phyloP scores from a whole-genome alignment of 768 basidiomycete genomes.

The Mycena crocata region DNA sequence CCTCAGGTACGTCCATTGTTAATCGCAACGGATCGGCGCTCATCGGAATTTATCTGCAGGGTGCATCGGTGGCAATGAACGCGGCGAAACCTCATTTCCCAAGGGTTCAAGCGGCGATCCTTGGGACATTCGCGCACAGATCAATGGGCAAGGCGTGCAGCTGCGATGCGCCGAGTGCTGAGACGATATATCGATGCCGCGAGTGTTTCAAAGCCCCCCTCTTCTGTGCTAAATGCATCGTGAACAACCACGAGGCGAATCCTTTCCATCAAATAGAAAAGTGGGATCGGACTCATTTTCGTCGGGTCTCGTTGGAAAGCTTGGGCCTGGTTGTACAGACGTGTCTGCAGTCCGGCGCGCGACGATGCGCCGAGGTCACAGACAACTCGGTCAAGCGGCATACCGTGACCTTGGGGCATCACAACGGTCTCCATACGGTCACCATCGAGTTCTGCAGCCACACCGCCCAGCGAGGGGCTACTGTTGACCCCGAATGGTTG shows the following conservation, averaged over 20 bases:
- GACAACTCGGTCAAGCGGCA: background rate
- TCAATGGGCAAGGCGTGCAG: no score
- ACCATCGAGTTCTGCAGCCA: background rate
- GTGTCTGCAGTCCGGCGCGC: background rate
- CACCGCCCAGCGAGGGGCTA: background rate
- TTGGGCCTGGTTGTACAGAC: background rate
- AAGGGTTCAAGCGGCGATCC: no score
- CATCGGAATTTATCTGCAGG: no score
- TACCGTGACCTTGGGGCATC: background rate
- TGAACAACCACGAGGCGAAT: background rate
- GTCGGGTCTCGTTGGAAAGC: background rate
- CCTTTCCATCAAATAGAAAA: constrained; percentile 17
- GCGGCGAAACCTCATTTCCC: no score
- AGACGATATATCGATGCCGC: no score
- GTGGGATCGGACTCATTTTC: constrained; percentile 4
- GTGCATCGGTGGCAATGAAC: no score
- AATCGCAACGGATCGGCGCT: no score
- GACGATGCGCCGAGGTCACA: background rate
- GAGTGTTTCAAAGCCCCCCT: background rate
- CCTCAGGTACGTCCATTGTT: no score
- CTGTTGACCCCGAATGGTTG: background rate
- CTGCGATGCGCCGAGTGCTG: background rate
- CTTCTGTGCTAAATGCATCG: background rate
- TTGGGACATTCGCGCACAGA: no score
- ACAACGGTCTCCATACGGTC: background rate